Evolutionary conservation across 352 stramenopile genomes (phyloP), one percentile per base, ranked within the genome.

Genomic region (Phytophthora fragariaefolia): DNA sequence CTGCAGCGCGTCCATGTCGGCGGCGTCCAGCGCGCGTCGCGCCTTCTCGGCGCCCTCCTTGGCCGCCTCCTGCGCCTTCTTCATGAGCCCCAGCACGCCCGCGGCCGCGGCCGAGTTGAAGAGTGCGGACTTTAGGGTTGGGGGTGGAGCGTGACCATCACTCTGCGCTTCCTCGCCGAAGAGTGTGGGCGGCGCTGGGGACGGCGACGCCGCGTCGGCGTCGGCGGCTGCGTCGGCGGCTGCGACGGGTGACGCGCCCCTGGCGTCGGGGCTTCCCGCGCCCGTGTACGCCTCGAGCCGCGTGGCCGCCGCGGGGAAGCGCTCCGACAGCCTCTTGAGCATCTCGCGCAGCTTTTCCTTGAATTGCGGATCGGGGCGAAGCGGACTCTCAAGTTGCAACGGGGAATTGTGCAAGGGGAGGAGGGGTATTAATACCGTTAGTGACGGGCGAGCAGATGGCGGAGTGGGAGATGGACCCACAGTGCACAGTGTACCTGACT

Each of bases 1-100:
- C 73, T 96, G 88, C 40, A 96, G 73, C 36, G 86, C 85, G 63
- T 96, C 88, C 88, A 96, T 96, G 62, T 96, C 88, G 17, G 88
- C 86, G 3, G 79, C 82, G 47, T 96, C 86, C 22, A 95, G 58
- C 43, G 85, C 88, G 73, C 94, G 92, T 53, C 81, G 85, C 13
- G 87, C 88, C 63, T 96, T 96, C 6, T 81, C 79, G 0, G 88
- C 85, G 2, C 88, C 88, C 50, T 95, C 88, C 24, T 87, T 83
- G 20, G 85, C 88, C 32, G 87, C 87, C 30, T 74, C 90, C 60
- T 96, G 87, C 38, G 87, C 87, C 56, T 93, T 93, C 66, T 92
- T 90, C 79, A 96, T 91, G 27, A 96, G 89, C 6, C 81, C 82
- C 65, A 92, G 79, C 83, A 96, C 88, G 36, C 81, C 89, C 10